Evolutionary conservation across 768 basidiomycete species (phyloP).

Genomic region (Calocera viscosa): DNA sequence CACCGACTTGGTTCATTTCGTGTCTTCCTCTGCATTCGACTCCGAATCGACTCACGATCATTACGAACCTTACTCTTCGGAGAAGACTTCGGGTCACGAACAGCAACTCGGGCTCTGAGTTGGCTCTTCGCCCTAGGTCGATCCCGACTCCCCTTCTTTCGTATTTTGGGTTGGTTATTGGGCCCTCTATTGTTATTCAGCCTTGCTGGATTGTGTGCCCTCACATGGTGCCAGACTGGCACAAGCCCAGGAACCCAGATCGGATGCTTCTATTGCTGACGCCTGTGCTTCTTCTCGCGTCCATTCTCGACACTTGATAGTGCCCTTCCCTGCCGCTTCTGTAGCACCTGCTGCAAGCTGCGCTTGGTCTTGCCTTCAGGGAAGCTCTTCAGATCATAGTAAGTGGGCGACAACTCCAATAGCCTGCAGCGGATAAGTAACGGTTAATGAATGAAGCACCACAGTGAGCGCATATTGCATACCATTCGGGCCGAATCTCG

Average conservation of each 20-base stretch:
- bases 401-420: slow-evolving; percentile 46
- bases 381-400: slow-evolving; percentile 59
- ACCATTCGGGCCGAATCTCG: slow-evolving; percentile 81
- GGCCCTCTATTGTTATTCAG: no score
- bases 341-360: slow-evolving; percentile 41
- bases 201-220: no score
- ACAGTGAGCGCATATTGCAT: slow-evolving; percentile 20
- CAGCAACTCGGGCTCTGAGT: no score
- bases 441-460: not conserved
- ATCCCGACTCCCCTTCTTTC: no score
- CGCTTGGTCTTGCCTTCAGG: slow-evolving; percentile 59
- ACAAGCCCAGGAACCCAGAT: not conserved
- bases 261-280: slow-evolving; percentile 14
- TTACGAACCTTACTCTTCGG: no score
- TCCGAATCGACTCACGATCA: no score
- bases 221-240: not conserved
- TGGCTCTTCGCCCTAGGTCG: no score
- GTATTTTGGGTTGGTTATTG: no score
- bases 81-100: no score
- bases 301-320: slow-evolving; percentile 18
- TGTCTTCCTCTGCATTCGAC: no score
- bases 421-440: slow-evolving; percentile 35
- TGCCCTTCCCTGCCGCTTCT: slow-evolving; percentile 41
- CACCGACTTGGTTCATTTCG: no score
- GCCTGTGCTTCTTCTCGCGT: slow-evolving; percentile 26